Base-by-base conservation (phyloP, 495 filamentous ascomycete genomes). In the Neurospora sp. region DNA sequence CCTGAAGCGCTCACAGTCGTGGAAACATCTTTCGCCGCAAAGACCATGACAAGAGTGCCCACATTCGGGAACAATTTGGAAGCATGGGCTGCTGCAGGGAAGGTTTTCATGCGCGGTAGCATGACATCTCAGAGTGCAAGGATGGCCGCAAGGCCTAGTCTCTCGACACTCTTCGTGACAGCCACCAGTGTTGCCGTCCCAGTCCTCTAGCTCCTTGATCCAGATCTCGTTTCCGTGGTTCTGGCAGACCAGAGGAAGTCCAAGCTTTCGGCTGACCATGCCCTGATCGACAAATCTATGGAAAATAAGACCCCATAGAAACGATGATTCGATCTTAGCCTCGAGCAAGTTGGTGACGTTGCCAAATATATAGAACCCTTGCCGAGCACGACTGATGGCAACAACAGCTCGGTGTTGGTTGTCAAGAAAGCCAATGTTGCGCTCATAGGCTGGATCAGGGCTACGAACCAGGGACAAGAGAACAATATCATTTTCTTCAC, bases 401-500 rank as follows among this genome's bases (percentile, higher is more conserved):
- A 98, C 96, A 18, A 94, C 95, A 14, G 94, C 88, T 74, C 95
- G 89, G 75, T 97, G 96, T 75, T 89, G 85, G 66, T 92, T 89
- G 11, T 85, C 84, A 27, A 96, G 81, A 77, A 95, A 98, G 4
- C 92, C 93, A 69, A 93, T 89, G 41, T 83, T 72, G 31, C 71
- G 74, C 14, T 75, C 54, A 11, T 76, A 74, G 20, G 75, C 76
- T 0, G 37, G 69, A 14, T 76, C 70, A 3, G 80, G 80, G 77
- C 91, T 94, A 66, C 96, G 86, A 12, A 97, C 95, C 0, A 98
- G 83, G 0, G 94, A 97, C 1, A 98, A 84, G 5, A 98, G 76
- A 20, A 98, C 83, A 42, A 98, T 84, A 23, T 93, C 93, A 76
- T 98, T 98, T 76, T 98, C 94, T 78, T 98, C 94, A 38, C 95